A percentile compares a stretch with the other conserved stretches of the same genome.
phyloP scores from a whole-genome alignment of 2,329 filamentous ascomycete genomes.

The Trichophyton benhamiae region DNA sequence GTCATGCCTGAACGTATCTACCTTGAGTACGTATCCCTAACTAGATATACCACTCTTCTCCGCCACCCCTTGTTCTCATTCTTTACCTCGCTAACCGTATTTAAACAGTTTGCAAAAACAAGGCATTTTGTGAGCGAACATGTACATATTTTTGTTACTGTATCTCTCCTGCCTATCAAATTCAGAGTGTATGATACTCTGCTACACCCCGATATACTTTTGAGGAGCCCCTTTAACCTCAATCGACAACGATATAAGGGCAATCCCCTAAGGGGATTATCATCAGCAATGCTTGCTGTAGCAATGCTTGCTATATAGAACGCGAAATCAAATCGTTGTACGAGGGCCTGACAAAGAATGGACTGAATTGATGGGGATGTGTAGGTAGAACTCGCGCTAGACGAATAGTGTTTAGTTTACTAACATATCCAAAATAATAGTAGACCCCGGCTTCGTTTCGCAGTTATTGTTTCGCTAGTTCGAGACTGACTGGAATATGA shows the following conservation, averaged over 20 bases:
- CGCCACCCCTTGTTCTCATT: neutral
- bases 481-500: too few species aligned
- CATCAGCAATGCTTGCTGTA: neutral
- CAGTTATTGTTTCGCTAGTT: too few species aligned
- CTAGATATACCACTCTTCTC: neutral
- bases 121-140: slow-evolving; percentile 14
- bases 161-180: neutral
- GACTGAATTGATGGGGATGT: neutral
- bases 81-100: slow-evolving; percentile 9
- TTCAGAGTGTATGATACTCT: neutral
- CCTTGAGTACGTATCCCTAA: slow-evolving; percentile 47
- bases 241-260: neutral
- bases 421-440: neutral
- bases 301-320: neutral
- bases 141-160: too few species aligned
- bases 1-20: slow-evolving; percentile 99
- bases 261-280: neutral
- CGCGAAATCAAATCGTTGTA: neutral
- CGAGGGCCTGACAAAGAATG: neutral
- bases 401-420: neutral
- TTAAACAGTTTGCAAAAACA: slow-evolving; percentile 16
- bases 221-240: neutral
- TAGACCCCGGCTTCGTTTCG: neutral
- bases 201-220: neutral
- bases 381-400: neutral